Conservation (phyloP, 495 filamentous ascomycete genomes). For the Tuber microsphaerosporum region DNA sequence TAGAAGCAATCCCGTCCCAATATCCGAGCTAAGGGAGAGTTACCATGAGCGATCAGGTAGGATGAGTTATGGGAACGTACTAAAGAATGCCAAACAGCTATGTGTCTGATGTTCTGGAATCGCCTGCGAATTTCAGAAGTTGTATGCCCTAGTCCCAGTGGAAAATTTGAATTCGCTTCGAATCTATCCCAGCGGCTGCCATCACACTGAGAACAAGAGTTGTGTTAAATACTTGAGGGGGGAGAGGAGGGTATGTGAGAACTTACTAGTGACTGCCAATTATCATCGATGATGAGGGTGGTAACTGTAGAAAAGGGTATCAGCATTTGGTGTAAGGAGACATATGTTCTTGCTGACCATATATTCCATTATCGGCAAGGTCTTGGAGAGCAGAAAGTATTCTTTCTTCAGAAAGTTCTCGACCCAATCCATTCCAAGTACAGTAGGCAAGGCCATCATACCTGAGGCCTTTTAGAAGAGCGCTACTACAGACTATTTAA, state of each 20-base stretch:
- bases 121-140: conserved; percentile 59
- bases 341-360: conserved; percentile 27
- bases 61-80: conserved; percentile 8
- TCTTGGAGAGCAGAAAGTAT: conserved; percentile 65
- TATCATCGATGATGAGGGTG: conserved; percentile 88
- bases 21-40: conserved; percentile 57
- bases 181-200: conserved; percentile 49
- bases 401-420: conserved; percentile 70
- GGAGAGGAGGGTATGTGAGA: background rate
- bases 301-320: conserved; percentile 47
- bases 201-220: conserved; percentile 13
- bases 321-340: conserved; percentile 19
- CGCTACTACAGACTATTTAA: background rate
- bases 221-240: background rate
- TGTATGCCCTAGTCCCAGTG: conserved; percentile 64
- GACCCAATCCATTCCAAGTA: conserved; percentile 91
- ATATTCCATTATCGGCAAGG: conserved; percentile 64
- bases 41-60: background rate
- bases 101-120: conserved; percentile 67
- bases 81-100: conserved; percentile 90
- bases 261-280: conserved; percentile 74
- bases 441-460: conserved; percentile 66
- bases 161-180: conserved; percentile 80
- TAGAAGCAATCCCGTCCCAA: conserved; percentile 79
- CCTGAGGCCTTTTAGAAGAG: conserved; percentile 20